phyloP scores from a whole-genome alignment of 2,329 filamentous ascomycete species.

The Fusarium sp. region DNA sequence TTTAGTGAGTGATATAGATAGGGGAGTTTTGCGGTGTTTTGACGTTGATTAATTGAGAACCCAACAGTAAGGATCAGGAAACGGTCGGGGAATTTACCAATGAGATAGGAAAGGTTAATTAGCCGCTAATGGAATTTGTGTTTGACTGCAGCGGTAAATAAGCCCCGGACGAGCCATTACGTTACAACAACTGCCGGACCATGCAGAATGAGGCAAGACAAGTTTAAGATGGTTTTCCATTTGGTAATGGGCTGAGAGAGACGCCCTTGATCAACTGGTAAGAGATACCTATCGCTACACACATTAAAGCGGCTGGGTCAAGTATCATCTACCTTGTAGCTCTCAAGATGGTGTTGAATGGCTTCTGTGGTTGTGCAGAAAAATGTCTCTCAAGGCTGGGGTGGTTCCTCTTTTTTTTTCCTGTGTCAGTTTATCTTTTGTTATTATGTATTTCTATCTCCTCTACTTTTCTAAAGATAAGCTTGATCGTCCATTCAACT shows the following conservation, averaged over 20 bases:
- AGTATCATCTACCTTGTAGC: constrained; percentile 25
- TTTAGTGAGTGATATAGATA: constrained; percentile 22
- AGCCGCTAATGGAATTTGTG: constrained; percentile 28
- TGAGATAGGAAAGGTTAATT: constrained; percentile 40
- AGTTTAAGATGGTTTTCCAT: constrained; percentile 42
- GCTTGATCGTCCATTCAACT: constrained; percentile 37
- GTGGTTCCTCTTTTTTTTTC: constrained; percentile 35
- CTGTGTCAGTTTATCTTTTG: constrained; percentile 43
- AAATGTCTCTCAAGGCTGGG: constrained; percentile 32
- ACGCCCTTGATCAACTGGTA: constrained; percentile 40
- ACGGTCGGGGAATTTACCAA: constrained; percentile 28
- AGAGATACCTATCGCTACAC: constrained; percentile 4
- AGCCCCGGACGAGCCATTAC: constrained; percentile 46
- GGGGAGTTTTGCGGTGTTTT: constrained; percentile 30
- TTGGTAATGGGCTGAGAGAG: constrained; percentile 46
- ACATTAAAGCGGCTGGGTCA: fast-evolving
- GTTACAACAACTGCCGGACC: constrained; percentile 47
- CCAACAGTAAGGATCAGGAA: constrained; percentile 11
- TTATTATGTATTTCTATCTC: constrained; percentile 56
- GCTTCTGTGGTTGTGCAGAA: constrained; percentile 29
- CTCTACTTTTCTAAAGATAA: constrained; percentile 49
- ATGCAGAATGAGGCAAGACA: constrained; percentile 49
- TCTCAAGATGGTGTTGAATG: constrained; percentile 31
- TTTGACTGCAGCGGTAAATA: constrained; percentile 31
- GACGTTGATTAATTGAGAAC: constrained; percentile 15